phyloP scores from a whole-genome alignment of 2,329 filamentous ascomycete genomes.

The Metarhizium brunneum region DNA sequence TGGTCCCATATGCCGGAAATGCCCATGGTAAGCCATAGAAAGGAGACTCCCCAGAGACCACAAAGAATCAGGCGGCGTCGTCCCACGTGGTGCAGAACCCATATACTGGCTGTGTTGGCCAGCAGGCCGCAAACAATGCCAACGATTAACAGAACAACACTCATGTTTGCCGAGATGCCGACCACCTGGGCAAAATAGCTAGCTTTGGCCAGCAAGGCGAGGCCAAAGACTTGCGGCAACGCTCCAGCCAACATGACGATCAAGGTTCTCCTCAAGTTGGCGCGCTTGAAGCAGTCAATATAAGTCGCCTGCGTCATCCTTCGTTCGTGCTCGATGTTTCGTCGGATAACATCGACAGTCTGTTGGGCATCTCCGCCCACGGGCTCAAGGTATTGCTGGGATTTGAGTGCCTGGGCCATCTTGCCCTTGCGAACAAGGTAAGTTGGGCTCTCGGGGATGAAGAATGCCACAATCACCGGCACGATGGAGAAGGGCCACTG shows the following conservation, averaged over 20 bases:
- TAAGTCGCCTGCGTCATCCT: slow-evolving; percentile 25
- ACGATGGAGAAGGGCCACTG: slow-evolving; percentile 35
- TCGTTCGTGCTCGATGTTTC: slow-evolving; percentile 35
- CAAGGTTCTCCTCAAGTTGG: slow-evolving; percentile 31
- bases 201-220: slow-evolving; percentile 31
- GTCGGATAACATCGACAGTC: slow-evolving; percentile 33
- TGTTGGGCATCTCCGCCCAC: slow-evolving; percentile 26
- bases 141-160: slow-evolving; percentile 34
- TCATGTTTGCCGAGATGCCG: slow-evolving; percentile 20
- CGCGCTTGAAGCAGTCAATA: slow-evolving; percentile 31
- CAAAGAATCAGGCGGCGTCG: slow-evolving; percentile 28
- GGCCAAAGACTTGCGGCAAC: slow-evolving; percentile 34
- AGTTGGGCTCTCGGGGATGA: slow-evolving; percentile 42
- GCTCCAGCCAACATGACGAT: slow-evolving; percentile 32
- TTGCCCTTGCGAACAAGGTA: slow-evolving; percentile 34
- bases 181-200: slow-evolving; percentile 31
- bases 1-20: slow-evolving; percentile 33
- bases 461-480: slow-evolving; percentile 29
- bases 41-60: slow-evolving; percentile 21
- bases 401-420: slow-evolving; percentile 29
- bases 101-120: slow-evolving; percentile 33
- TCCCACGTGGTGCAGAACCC: slow-evolving; percentile 30
- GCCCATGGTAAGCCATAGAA: slow-evolving; percentile 36
- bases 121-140: slow-evolving; percentile 35
- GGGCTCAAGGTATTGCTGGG: slow-evolving; percentile 40